phyloP scores from a whole-genome alignment of 768 basidiomycete species.

The Mycena olivaceomarginata region DNA sequence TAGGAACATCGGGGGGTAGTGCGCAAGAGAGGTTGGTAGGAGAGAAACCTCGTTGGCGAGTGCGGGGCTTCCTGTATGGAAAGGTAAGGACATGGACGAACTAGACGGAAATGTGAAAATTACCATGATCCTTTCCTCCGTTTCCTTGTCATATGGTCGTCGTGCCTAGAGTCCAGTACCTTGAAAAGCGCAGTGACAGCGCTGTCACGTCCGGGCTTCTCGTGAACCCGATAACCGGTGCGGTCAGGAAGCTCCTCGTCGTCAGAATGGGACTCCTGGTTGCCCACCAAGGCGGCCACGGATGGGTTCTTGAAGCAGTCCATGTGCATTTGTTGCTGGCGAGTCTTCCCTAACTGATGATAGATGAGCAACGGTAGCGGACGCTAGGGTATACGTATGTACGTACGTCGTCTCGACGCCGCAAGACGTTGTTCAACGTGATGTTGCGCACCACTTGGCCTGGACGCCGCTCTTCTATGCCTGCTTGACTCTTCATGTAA shows the following conservation, averaged over 20 bases:
- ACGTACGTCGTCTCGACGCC: background rate
- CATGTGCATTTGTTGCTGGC: background rate
- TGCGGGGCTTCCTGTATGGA: background rate
- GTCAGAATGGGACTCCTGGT: slow-evolving; percentile 19
- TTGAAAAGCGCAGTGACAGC: slow-evolving; percentile 8
- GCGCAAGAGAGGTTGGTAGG: background rate
- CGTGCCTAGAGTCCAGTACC: background rate
- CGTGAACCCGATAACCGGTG: slow-evolving; percentile 4
- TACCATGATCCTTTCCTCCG: background rate
- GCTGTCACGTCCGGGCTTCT: slow-evolving; percentile 9
- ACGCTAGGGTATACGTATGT: background rate
- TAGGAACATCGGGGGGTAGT: slow-evolving; percentile 11
- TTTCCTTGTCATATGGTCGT: too few species aligned
- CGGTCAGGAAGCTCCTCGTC: slow-evolving; percentile 4
- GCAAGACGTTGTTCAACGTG: too few species aligned
- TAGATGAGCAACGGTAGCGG: background rate
- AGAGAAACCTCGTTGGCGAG: background rate
- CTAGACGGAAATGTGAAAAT: background rate
- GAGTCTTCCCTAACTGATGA: background rate
- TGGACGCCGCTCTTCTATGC: too few species aligned
- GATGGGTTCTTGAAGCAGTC: background rate
- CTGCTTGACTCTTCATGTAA: background rate
- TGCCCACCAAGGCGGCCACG: background rate
- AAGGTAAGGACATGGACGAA: slow-evolving; percentile 3
- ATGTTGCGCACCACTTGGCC: too few species aligned